Conservation (phyloP, 257 asterid genomes). For the Rehmannia glutinosa region DNA sequence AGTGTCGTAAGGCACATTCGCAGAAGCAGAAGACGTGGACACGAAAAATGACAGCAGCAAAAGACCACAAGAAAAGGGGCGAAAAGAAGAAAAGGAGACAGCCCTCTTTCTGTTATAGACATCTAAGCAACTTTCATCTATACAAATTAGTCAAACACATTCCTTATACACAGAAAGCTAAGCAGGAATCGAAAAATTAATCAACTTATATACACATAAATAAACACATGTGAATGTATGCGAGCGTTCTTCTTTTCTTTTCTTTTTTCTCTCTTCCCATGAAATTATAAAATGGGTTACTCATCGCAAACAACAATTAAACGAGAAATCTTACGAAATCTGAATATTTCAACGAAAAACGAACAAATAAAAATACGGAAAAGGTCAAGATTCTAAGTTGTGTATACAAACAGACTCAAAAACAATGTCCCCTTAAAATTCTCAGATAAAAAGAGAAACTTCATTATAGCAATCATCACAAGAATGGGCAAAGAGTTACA, state of each 20-base stretch:
- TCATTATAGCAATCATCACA: too few relatives aligned
- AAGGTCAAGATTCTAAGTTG: too few relatives aligned
- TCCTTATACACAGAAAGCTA: background rate
- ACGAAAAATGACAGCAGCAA: background rate
- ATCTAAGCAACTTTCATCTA: background rate
- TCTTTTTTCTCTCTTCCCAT: too few relatives aligned
- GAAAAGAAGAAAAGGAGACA: background rate
- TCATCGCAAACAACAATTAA: background rate
- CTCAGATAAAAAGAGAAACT: too few relatives aligned
- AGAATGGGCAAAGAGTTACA: background rate
- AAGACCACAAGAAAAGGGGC: background rate
- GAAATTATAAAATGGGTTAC: background rate
- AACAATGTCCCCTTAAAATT: too few relatives aligned
- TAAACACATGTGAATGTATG: background rate
- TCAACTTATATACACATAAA: background rate
- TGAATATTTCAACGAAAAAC: background rate
- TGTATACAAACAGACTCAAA: too few relatives aligned
- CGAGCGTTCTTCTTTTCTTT: too few relatives aligned
- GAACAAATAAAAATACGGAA: background rate
- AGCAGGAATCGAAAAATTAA: background rate
- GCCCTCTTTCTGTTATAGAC: background rate
- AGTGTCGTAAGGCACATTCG: background rate
- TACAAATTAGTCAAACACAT: background rate
- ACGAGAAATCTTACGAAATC: background rate
- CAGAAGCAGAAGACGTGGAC: background rate